Percentiles rank a stretch among this genome's conserved stretches.
These are phyloP conservation scores for Oxytropis ochrocephala DNA, from an alignment of 306 rosid genomes.

Conservation along the genomic window DNA sequence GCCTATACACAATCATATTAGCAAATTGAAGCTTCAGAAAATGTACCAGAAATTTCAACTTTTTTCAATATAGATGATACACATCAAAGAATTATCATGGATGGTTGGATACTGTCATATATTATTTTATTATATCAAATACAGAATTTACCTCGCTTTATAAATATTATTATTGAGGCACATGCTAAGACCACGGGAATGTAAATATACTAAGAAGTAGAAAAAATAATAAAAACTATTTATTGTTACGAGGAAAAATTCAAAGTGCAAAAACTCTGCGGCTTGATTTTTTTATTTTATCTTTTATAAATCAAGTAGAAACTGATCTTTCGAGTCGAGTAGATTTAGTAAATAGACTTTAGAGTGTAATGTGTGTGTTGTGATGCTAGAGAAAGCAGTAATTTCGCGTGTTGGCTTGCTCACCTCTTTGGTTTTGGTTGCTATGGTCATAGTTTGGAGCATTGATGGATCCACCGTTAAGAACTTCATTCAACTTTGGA, in stretches of 20 bases:
- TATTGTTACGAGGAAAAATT: no score
- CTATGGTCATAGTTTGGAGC: constrained; percentile 67
- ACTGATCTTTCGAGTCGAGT: no score
- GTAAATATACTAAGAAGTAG: no score
- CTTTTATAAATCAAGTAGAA: no score
- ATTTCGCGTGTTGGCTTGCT: no score
- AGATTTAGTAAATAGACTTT: no score
- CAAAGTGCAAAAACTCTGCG: no score
- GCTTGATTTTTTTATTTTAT: no score
- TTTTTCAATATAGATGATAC: background rate
- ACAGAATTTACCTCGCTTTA: constrained; percentile 2
- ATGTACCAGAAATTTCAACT: background rate
- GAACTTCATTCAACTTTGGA: constrained; percentile 44
- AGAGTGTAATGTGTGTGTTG: no score
- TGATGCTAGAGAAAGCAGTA: no score
- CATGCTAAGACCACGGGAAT: background rate
- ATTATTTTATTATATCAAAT: background rate
- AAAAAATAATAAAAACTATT: no score
- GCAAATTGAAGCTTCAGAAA: background rate
- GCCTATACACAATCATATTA: no score
- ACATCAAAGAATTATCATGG: background rate
- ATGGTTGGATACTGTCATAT: background rate
- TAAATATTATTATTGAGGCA: background rate
- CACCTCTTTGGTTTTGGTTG: constrained; percentile 44
- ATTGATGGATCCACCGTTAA: constrained; percentile 56